These are phyloP conservation scores for Trichoderma asperelloides DNA, from an alignment of 495 filamentous ascomycete species.

Conservation along the genomic window DNA sequence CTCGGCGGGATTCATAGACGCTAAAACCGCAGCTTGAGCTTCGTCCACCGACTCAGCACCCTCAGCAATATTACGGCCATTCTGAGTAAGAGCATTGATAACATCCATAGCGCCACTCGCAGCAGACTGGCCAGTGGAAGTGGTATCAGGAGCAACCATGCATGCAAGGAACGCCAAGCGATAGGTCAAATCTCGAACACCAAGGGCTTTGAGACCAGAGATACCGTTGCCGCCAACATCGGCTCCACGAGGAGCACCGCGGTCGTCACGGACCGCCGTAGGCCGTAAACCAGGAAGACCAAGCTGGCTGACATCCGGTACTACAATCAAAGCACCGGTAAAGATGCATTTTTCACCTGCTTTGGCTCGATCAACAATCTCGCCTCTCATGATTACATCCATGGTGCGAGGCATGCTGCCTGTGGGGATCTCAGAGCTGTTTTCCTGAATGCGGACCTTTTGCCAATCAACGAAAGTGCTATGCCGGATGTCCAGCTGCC, in stretches of 20 bases:
- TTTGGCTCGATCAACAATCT: constrained; percentile 95
- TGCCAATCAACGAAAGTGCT: constrained; percentile 99
- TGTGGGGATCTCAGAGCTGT: constrained; percentile 94
- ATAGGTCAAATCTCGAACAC: constrained; percentile 93
- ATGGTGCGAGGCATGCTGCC: constrained; percentile 98
- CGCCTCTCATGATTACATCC: constrained; percentile 94
- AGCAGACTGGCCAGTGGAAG: constrained; percentile 52
- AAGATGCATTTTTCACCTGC: constrained; percentile 98
- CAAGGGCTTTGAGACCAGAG: constrained; percentile 79
- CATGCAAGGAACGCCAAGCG: constrained; percentile 93
- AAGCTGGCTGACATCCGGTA: constrained; percentile 93
- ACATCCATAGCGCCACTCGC: constrained; percentile 52
- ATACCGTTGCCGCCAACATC: constrained; percentile 79
- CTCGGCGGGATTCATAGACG: constrained; percentile 71
- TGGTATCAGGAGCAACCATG: constrained; percentile 91
- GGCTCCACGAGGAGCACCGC: constrained; percentile 57
- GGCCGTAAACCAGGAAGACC: constrained; percentile 79
- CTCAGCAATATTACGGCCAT: constrained; percentile 41
- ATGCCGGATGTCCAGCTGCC: constrained; percentile 91
- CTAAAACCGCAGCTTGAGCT: constrained; percentile 78
- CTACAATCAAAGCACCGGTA: constrained; percentile 89
- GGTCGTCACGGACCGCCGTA: constrained; percentile 77
- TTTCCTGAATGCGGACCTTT: constrained; percentile 94
- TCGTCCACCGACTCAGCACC: constrained; percentile 62
- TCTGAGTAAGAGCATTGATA: constrained; percentile 70